A percentile compares a stretch with the other conserved stretches of the same genome.
Conservation (phyloP, 306 rosid genomes). For the Pyrus communis region DNA sequence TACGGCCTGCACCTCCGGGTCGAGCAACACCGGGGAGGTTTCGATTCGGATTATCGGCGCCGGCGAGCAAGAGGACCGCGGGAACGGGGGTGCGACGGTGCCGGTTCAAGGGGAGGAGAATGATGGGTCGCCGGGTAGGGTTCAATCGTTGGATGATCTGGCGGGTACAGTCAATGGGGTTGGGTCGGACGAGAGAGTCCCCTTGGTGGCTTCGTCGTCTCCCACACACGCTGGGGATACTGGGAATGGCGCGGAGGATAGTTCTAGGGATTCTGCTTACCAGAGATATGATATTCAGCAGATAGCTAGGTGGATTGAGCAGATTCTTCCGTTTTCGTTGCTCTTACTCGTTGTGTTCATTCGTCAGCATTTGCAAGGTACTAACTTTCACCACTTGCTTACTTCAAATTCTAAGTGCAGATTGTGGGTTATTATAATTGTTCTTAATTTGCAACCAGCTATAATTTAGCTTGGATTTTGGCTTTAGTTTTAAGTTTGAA, state of each 20-base stretch:
- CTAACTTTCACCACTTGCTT: neutral
- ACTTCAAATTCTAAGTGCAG: neutral
- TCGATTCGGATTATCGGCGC: slow-evolving; percentile 51
- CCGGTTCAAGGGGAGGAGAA: slow-evolving; percentile 22
- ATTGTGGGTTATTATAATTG: neutral
- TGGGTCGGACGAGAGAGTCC: slow-evolving; percentile 39
- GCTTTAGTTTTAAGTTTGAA: neutral
- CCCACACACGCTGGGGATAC: slow-evolving; percentile 27
- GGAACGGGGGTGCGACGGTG: slow-evolving; percentile 4
- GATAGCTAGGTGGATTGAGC: slow-evolving; percentile 69
- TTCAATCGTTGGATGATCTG: slow-evolving; percentile 30
- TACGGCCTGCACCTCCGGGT: slow-evolving; percentile 21
- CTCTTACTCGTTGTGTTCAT: slow-evolving; percentile 70
- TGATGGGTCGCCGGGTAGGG: slow-evolving; percentile 24
- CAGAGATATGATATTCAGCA: slow-evolving; percentile 72
- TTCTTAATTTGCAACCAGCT: neutral
- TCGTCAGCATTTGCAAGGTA: slow-evolving; percentile 90
- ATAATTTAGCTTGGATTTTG: neutral
- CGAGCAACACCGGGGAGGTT: slow-evolving; percentile 44
- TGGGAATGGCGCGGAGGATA: slow-evolving; percentile 34
- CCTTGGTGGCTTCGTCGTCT: slow-evolving; percentile 35
- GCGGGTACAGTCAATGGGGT: slow-evolving; percentile 21
- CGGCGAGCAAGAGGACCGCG: slow-evolving; percentile 27
- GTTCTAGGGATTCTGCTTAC: slow-evolving; percentile 45
- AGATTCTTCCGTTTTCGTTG: slow-evolving; percentile 74